Evolutionary conservation across 768 basidiomycete genomes (phyloP).

Genomic region (Harrya chromipes): DNA sequence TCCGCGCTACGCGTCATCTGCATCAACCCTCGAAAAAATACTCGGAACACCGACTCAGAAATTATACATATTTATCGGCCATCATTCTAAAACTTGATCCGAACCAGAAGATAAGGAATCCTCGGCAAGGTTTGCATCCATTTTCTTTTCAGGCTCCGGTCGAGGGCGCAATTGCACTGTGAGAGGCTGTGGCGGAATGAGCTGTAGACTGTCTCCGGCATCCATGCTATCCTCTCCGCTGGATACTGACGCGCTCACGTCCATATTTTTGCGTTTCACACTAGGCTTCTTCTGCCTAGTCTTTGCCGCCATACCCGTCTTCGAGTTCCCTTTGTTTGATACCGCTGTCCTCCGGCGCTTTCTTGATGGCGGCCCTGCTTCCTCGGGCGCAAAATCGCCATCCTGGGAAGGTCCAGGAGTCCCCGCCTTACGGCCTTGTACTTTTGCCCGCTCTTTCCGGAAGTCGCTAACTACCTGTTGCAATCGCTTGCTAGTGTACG

Average conservation of each 20-base stretch:
- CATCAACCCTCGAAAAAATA: too few species aligned
- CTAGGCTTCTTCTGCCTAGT: slow-evolving; percentile 1
- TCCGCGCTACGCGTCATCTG: not conserved
- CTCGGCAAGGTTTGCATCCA: slow-evolving; percentile 10
- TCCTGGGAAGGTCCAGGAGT: slow-evolving; percentile 23
- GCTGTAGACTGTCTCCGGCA: slow-evolving; percentile 7
- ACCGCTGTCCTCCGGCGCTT: slow-evolving; percentile 32
- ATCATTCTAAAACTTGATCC: slow-evolving; percentile 4
- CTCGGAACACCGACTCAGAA: not conserved
- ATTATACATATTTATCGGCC: slow-evolving; percentile 7
- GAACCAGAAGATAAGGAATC: slow-evolving; percentile 1
- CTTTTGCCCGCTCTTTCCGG: slow-evolving; percentile 44
- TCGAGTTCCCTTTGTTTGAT: slow-evolving; percentile 10
- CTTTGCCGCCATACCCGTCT: slow-evolving; percentile 3
- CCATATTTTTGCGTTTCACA: not conserved
- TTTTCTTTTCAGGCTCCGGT: slow-evolving; percentile 32
- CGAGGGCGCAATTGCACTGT: slow-evolving; percentile 40
- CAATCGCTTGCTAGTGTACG: slow-evolving; percentile 81
- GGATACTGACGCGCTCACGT: not conserved
- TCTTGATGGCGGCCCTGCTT: slow-evolving; percentile 22
- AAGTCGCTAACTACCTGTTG: slow-evolving; percentile 85
- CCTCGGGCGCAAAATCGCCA: slow-evolving; percentile 26
- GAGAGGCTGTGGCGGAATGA: slow-evolving; percentile 21
- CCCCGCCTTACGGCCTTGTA: slow-evolving; percentile 13
- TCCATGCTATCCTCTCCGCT: slow-evolving; percentile 18